Conservation (phyloP, 179 eudicot genomes). For the Corrigiola litoralis region DNA sequence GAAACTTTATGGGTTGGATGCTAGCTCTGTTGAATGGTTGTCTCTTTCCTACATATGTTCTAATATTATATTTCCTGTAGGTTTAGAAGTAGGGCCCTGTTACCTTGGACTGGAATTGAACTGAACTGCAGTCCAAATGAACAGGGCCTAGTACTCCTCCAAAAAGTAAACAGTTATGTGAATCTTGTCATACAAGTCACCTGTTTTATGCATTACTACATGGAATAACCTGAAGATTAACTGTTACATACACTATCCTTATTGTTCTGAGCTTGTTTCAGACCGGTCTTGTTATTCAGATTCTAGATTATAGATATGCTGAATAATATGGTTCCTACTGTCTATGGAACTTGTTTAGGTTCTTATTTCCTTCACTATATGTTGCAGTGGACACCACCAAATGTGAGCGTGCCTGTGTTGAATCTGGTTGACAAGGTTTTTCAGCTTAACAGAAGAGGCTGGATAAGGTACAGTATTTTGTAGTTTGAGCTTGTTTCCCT, state of each 20-base stretch:
- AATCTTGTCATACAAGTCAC: too few species aligned
- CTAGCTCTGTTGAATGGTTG: neutral
- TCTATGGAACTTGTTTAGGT: neutral
- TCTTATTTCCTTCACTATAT: constrained; percentile 14
- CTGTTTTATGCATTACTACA: neutral
- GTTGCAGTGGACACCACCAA: constrained; percentile 98
- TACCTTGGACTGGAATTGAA: too few species aligned
- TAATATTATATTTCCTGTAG: too few species aligned
- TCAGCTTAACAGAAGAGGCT: constrained; percentile 94
- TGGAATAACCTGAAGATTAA: neutral
- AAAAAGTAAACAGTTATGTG: too few species aligned
- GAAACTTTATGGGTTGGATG: neutral
- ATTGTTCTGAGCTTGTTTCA: neutral
- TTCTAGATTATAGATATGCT: neutral
- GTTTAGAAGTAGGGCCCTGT: too few species aligned
- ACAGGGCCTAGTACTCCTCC: too few species aligned
- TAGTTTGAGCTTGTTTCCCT: constrained; percentile 10
- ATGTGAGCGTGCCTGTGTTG: constrained; percentile 79
- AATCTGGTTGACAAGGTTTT: constrained; percentile 90
- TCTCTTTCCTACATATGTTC: neutral
- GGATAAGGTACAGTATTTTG: constrained; percentile 67
- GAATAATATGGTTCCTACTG: neutral
- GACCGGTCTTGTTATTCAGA: neutral
- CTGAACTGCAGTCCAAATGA: too few species aligned
- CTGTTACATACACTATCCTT: neutral